Percentiles rank a stretch among this genome's conserved stretches.
Evolutionary conservation across 495 filamentous ascomycete species (phyloP).

Genomic region (Platismatia glauca): DNA sequence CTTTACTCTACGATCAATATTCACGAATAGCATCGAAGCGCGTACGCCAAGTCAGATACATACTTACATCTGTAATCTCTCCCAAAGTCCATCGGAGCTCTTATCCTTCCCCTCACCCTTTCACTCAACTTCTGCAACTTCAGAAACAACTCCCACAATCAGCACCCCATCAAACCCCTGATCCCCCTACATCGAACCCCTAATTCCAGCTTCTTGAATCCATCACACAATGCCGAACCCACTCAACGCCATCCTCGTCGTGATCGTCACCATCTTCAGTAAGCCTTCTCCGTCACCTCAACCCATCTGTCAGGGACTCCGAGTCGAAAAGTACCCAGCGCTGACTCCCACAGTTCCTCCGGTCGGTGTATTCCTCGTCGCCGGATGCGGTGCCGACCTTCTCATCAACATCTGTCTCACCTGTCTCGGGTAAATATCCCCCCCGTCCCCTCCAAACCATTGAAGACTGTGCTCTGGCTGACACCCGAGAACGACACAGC

Average conservation of each 20-base stretch:
- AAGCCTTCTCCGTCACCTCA: slow-evolving; percentile 22
- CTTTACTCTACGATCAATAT: too few relatives aligned
- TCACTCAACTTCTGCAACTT: not conserved
- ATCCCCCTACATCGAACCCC: not conserved
- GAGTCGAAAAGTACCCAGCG: not conserved
- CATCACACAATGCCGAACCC: slow-evolving; percentile 23
- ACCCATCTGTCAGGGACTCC: not conserved
- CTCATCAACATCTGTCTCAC: slow-evolving; percentile 58
- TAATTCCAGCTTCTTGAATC: not conserved
- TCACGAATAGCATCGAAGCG: too few relatives aligned
- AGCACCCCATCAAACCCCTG: not conserved
- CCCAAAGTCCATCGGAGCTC: too few relatives aligned
- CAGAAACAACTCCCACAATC: not conserved
- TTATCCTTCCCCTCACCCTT: not conserved
- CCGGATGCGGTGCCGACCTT: slow-evolving; percentile 55
- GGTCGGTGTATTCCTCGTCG: slow-evolving; percentile 53
- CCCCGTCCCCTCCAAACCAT: not conserved
- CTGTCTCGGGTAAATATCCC: slow-evolving; percentile 42
- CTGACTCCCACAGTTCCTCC: slow-evolving; percentile 44
- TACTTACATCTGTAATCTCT: too few relatives aligned
- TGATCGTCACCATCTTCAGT: slow-evolving; percentile 54
- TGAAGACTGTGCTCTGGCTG: not conserved
- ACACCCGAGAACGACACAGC: slow-evolving; percentile 30
- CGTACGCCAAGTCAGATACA: too few relatives aligned
- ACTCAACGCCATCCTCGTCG: slow-evolving; percentile 35